Conservation (phyloP, 441 rosid genomes). For the Adansonia madagascariensis region DNA sequence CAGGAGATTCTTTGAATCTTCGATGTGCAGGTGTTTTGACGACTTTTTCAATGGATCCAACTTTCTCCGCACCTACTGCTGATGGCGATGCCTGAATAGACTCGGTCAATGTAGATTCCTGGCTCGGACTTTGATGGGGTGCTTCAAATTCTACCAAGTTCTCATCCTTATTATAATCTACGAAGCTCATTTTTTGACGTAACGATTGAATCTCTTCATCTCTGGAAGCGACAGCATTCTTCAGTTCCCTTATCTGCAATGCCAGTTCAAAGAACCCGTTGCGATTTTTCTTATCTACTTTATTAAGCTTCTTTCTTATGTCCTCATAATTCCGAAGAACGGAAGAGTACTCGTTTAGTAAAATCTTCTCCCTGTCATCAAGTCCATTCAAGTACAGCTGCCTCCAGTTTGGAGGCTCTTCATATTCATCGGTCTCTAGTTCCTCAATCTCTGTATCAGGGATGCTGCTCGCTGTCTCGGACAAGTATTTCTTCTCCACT, state of each 20-base stretch:
- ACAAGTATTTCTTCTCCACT: constrained; percentile 44
- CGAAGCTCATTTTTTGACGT: constrained; percentile 36
- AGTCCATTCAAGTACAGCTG: constrained; percentile 48
- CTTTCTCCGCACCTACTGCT: constrained; percentile 44
- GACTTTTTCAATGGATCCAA: constrained; percentile 27
- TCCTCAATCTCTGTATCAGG: constrained; percentile 49
- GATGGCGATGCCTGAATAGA: constrained; percentile 40
- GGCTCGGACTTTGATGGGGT: constrained; percentile 33
- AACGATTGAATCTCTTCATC: constrained; percentile 63
- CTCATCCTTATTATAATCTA: constrained; percentile 36
- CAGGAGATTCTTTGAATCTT: constrained; percentile 34
- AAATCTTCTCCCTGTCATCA: constrained; percentile 75
- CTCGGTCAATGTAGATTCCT: constrained; percentile 37
- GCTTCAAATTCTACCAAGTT: constrained; percentile 35
- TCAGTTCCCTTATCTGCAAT: constrained; percentile 73
- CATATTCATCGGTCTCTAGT: constrained; percentile 40
- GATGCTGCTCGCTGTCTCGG: constrained; percentile 39
- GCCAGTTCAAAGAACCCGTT: constrained; percentile 79
- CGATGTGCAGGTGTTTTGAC: constrained; percentile 5
- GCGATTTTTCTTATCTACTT: constrained; percentile 77
- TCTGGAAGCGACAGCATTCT: constrained; percentile 54
- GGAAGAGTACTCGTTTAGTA: constrained; percentile 60
- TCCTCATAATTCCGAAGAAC: constrained; percentile 67
- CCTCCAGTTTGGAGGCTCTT: constrained; percentile 61
- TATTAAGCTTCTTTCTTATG: constrained; percentile 64